phyloP scores from a whole-genome alignment of 352 stramenopile species.

The Pythium rhizo-oryzae region DNA sequence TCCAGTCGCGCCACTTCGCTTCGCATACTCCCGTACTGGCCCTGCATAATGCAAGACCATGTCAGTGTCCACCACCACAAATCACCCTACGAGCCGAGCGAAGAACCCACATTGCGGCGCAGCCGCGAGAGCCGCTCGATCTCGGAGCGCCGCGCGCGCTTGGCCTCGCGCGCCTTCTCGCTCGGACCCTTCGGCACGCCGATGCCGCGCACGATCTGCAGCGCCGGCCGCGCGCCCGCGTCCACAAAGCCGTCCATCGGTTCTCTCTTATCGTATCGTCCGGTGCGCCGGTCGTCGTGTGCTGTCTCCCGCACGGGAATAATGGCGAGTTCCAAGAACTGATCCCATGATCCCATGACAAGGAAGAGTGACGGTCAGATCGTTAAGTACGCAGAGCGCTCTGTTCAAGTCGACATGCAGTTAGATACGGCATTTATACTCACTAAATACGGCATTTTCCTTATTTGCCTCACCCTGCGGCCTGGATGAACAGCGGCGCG shows the following conservation, averaged over 20 bases:
- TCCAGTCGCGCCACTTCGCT: conserved; percentile 22
- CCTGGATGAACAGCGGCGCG: conserved; percentile 49
- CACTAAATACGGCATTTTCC: conserved; percentile 5
- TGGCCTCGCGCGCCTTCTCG: conserved; percentile 19
- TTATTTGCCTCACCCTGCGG: not conserved
- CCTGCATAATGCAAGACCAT: conserved; percentile 15
- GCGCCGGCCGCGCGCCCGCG: not conserved
- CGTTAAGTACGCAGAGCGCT: not conserved
- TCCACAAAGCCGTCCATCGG: not conserved
- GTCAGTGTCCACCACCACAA: not conserved
- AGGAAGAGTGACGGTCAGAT: conserved; percentile 13
- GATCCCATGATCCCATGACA: not conserved
- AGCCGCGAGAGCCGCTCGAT: conserved; percentile 28
- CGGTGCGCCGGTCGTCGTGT: too few species aligned
- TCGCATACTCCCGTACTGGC: conserved; percentile 17
- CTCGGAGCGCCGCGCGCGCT: conserved; percentile 29
- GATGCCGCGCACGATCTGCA: conserved; percentile 30
- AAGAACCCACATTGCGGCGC: conserved; percentile 20
- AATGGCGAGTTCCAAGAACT: not conserved
- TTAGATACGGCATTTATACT: not conserved
- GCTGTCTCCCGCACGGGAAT: too few species aligned
- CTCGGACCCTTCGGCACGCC: conserved; percentile 12
- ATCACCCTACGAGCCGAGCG: not conserved
- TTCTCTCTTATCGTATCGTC: too few species aligned
- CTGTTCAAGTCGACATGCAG: too few species aligned